Percentiles rank a stretch among this genome's conserved stretches.
phyloP scores from a whole-genome alignment of 2,329 filamentous ascomycete species.

The Clonostachys sp. region DNA sequence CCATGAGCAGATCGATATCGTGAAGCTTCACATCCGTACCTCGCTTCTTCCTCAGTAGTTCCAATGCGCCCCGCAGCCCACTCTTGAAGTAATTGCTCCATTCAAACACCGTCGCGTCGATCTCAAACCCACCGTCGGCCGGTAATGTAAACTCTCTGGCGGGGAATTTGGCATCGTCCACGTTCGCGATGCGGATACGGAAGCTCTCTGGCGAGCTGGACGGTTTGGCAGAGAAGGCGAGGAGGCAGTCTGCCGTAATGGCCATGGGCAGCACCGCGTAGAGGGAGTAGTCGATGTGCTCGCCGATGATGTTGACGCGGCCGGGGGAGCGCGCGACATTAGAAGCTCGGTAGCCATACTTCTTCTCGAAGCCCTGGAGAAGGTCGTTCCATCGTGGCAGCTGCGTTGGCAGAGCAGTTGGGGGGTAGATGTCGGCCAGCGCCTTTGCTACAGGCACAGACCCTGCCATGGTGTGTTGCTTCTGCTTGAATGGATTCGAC shows the following conservation, averaged over 20 bases:
- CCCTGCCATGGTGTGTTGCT: constrained; percentile 36
- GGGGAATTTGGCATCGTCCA: constrained; percentile 71
- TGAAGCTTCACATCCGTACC: constrained; percentile 48
- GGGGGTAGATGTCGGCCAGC: constrained; percentile 78
- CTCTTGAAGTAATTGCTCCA: constrained; percentile 99
- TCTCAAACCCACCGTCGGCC: constrained; percentile 58
- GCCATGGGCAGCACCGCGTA: constrained; percentile 96
- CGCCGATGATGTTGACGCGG: constrained; percentile 95
- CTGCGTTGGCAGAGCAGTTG: constrained; percentile 64
- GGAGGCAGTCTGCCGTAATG: constrained; percentile 83
- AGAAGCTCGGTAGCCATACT: constrained; percentile 66
- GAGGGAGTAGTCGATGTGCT: constrained; percentile 98
- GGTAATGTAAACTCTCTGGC: constrained; percentile 71
- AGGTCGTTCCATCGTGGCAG: constrained; percentile 72
- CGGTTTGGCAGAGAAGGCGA: constrained; percentile 66
- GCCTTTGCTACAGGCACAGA: constrained; percentile 70
- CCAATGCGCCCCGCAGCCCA: constrained; percentile 76
- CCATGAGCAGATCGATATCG: constrained; percentile 83
- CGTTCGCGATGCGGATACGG: constrained; percentile 74
- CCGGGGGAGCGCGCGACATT: constrained; percentile 90
- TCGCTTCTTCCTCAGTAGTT: constrained; percentile 66
- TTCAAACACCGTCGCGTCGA: constrained; percentile 81
- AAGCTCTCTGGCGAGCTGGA: constrained; percentile 44
- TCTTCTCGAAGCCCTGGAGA: constrained; percentile 63
- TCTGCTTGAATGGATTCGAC: too few species aligned